Percentiles rank a stretch among this genome's conserved stretches.
phyloP scores from a whole-genome alignment of 2,329 filamentous ascomycete genomes.

The Aulographum hederae region DNA sequence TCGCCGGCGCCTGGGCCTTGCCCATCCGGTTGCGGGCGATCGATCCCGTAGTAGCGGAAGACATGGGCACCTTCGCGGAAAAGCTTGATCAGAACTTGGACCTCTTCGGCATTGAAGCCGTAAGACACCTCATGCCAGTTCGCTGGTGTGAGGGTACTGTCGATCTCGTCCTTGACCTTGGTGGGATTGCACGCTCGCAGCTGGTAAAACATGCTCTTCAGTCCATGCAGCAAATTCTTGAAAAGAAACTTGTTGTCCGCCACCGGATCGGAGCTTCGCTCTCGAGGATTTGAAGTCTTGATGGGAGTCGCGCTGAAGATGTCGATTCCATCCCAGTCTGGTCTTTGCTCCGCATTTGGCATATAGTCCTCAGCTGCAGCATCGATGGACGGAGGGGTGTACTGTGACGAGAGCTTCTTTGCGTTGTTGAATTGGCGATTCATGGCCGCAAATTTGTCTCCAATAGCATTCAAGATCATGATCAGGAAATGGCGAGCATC shows the following conservation, averaged over 20 bases:
- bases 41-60: conserved; percentile 91
- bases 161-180: conserved; percentile 39
- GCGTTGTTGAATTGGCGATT: conserved; percentile 91
- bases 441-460: conserved; percentile 96
- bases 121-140: conserved; percentile 95
- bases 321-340: conserved; percentile 96
- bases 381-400: conserved; percentile 45
- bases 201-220: conserved; percentile 95
- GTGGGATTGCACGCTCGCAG: conserved; percentile 71
- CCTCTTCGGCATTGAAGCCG: conserved; percentile 93
- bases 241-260: conserved; percentile 97
- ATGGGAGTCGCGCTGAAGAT: conserved; percentile 95
- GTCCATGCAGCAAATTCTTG: conserved; percentile 83
- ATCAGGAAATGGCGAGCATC: conserved; percentile 92
- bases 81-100: conserved; percentile 87
- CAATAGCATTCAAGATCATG: conserved; percentile 94
- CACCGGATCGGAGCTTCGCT: conserved; percentile 77
- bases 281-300: conserved; percentile 80
- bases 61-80: conserved; percentile 94
- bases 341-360: conserved; percentile 59
- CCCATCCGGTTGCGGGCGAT: conserved; percentile 52
- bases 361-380: conserved; percentile 61
- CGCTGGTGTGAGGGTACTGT: conserved; percentile 57
- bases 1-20: conserved; percentile 70
- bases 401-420: conserved; percentile 72